Evolutionary conservation across 1,284 basidiomycete genomes (phyloP).

Genomic region (Marasmius sp.): DNA sequence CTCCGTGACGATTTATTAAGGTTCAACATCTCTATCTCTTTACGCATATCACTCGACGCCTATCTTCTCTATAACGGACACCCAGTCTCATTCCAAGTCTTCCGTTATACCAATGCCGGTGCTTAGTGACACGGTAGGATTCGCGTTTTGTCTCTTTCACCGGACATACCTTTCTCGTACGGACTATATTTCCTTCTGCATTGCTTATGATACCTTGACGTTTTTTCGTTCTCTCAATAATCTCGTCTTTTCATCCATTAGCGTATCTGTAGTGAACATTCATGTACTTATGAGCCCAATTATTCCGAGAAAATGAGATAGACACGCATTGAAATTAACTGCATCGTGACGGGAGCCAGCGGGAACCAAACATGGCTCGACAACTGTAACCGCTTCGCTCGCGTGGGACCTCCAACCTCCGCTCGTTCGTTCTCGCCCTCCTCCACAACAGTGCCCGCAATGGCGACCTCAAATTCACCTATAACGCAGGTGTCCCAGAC

Average conservation of each 20-base stretch:
- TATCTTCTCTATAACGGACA: no score
- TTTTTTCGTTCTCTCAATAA: not conserved
- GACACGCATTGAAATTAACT: not conserved
- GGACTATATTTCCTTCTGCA: not conserved
- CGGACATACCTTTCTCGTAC: not conserved
- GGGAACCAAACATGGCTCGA: not conserved
- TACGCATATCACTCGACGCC: no score
- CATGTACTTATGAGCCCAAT: constrained; percentile 4
- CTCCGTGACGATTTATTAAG: not conserved
- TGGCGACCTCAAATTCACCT: constrained; percentile 62
- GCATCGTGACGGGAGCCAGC: not conserved
- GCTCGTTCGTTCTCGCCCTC: not conserved
- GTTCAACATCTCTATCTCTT: no score
- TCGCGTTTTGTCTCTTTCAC: not conserved
- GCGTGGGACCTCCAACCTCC: no score
- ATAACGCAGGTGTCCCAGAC: constrained; percentile 85
- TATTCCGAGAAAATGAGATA: not conserved
- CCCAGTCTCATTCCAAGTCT: no score
- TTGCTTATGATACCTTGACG: constrained; percentile 1
- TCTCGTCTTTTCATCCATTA: not conserved
- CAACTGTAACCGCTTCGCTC: not conserved
- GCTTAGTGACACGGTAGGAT: not conserved
- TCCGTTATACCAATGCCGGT: not conserved
- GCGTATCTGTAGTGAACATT: constrained; percentile 1
- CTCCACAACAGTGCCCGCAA: not conserved